These are phyloP conservation scores for Trifolium dubium DNA, from an alignment of 306 rosid species.

Conservation along the genomic window DNA sequence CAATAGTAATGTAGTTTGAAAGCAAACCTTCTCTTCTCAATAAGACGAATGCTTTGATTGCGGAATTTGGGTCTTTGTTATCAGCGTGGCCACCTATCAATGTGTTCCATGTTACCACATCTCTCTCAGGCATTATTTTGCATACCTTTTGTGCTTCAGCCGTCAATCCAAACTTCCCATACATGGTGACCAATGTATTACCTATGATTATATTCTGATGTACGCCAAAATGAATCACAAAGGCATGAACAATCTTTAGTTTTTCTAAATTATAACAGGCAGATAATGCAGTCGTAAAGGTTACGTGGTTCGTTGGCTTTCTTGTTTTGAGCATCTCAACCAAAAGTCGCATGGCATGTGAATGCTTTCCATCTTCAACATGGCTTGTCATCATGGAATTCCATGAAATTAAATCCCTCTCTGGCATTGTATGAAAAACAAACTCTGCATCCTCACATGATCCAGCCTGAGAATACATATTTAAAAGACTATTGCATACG, in stretches of 20 bases:
- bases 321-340: constrained; percentile 59
- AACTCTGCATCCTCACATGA: constrained; percentile 62
- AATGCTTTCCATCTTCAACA: constrained; percentile 62
- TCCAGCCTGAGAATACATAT: constrained; percentile 83
- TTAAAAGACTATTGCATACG: constrained; percentile 75
- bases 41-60: constrained; percentile 61
- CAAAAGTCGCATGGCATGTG: constrained; percentile 57
- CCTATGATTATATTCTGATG: constrained; percentile 64
- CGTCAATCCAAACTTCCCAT: constrained; percentile 70
- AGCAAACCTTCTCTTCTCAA: constrained; percentile 67
- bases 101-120: constrained; percentile 88
- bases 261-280: constrained; percentile 68
- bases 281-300: constrained; percentile 73
- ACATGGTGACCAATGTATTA: constrained; percentile 80
- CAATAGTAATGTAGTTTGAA: constrained; percentile 72
- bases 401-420: constrained; percentile 87
- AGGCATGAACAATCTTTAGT: constrained; percentile 68
- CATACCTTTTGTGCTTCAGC: constrained; percentile 57
- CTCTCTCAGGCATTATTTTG: constrained; percentile 61
- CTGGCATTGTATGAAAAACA: constrained; percentile 70
- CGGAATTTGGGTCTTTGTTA: constrained; percentile 67
- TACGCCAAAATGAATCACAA: constrained; percentile 56
- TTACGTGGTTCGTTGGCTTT: constrained; percentile 58
- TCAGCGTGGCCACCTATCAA: constrained; percentile 80
- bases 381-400: constrained; percentile 84